Percentiles rank a stretch among this genome's conserved stretches.
Conservation (phyloP, 2,329 filamentous ascomycete genomes). For the Pyrenophora graminea region DNA sequence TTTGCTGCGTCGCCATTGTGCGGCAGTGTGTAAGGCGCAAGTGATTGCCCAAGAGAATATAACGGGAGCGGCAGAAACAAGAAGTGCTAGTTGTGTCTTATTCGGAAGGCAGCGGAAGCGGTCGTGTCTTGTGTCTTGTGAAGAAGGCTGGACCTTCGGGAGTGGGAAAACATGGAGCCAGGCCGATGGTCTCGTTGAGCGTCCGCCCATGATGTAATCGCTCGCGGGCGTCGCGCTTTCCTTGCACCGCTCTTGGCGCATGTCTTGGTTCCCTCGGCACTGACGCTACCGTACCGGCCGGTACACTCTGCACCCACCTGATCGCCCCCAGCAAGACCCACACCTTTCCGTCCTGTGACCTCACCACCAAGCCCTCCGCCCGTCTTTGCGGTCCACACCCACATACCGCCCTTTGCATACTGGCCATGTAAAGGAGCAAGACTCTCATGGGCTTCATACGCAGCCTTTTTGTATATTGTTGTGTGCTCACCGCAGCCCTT, state of each 20-base stretch:
- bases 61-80: slow-evolving; percentile 17
- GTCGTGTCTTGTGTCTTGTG: slow-evolving; percentile 18
- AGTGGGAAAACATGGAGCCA: background rate
- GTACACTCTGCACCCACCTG: background rate
- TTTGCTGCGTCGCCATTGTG: slow-evolving; percentile 33
- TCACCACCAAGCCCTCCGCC: slow-evolving; percentile 16
- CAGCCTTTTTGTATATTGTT: slow-evolving; percentile 27
- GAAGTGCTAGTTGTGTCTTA: background rate
- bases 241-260: slow-evolving; percentile 7
- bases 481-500: slow-evolving; percentile 22
- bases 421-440: slow-evolving; percentile 36
- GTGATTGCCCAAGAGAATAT: background rate
- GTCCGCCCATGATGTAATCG: slow-evolving; percentile 14
- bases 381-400: background rate
- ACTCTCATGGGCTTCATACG: slow-evolving; percentile 25
- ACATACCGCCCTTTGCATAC: slow-evolving; percentile 2
- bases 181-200: background rate
- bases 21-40: background rate
- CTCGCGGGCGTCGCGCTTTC: background rate
- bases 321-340: background rate
- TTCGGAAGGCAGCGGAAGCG: slow-evolving; percentile 3
- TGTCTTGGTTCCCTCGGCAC: slow-evolving; percentile 3
- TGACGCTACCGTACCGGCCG: slow-evolving; percentile 4
- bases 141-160: no score
- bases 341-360: slow-evolving; percentile 20